Base-by-base conservation (phyloP, 2,329 filamentous ascomycete species). In the Stenocarpella maydis region DNA sequence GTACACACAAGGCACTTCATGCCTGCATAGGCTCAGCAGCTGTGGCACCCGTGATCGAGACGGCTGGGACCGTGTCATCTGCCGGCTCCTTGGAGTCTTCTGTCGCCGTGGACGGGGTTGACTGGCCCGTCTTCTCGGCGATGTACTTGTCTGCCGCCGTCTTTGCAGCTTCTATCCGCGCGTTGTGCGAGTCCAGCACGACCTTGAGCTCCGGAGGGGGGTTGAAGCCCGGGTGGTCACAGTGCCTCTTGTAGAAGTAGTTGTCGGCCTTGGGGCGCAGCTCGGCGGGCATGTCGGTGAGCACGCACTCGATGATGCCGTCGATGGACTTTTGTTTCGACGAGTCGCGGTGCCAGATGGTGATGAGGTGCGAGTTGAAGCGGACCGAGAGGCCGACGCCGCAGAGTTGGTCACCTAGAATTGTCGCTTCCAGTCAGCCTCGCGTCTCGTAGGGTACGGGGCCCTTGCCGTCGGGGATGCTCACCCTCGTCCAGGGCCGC, bases 321-420 rank as follows among this genome's bases (percentile, higher is more conserved):
- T 95, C 90, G 74, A 96, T 88, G 7, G 94, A 96, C 74, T 88
- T 89, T 76, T 93, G 86, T 80, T 96, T 94, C 71, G 89, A 90
- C 26, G 91, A 90, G 76, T 97, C 92, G 72, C 96, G 93, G 82
- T 97, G 96, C 95, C 95, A 98, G 76, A 98, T 88, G 74, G 92
- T 91, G 77, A 97, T 90, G 71, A 72, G 69, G 49, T 72, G 71
- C n/a, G 71, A 72, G 65, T 71, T 72, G 75, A 97, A 87, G 74
- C 95, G 91, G 69, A 95, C 92, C 1, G 92, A 94, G 73, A 96
- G 90, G 50, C 92, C 93, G 55, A 98, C 90, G 63, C 95, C 95
- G 78, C 95, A 96, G 74, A 98, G 92, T 78, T 97, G 94, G 78
- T 94, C 92, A 71, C 89, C 93, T 94, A 76, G 9, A 15, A 17